Conservation (phyloP, 2,329 filamentous ascomycete genomes). For the Diaporthe ampelina region DNA sequence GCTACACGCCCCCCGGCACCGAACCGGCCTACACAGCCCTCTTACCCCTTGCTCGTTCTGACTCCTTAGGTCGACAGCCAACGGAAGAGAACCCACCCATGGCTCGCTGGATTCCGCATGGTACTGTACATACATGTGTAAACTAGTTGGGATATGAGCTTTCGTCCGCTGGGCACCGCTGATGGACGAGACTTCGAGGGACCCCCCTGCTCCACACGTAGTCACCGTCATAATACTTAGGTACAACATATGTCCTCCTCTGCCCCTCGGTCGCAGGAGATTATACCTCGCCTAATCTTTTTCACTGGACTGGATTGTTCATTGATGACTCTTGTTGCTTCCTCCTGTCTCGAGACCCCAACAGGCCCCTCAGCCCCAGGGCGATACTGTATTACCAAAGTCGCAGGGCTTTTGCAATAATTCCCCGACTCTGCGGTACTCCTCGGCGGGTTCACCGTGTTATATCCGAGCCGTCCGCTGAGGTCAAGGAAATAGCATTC, state of each 20-base stretch:
- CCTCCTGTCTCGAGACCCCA: slow-evolving; percentile 1
- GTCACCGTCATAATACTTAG: slow-evolving; percentile 38
- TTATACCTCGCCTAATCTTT: slow-evolving; percentile 20
- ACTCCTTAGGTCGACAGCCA: slow-evolving; percentile 31
- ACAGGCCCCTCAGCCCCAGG: neutral
- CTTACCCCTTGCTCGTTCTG: slow-evolving; percentile 30
- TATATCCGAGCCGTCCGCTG: slow-evolving; percentile 37
- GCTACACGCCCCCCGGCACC: slow-evolving; percentile 38
- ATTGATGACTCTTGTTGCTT: slow-evolving; percentile 9
- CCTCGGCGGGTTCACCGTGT: slow-evolving; percentile 19
- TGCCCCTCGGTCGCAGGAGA: slow-evolving; percentile 21
- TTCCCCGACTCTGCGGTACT: neutral
- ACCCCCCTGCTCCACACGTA: slow-evolving; percentile 35
- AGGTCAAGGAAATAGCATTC: slow-evolving; percentile 1
- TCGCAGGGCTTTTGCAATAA: slow-evolving; percentile 7
- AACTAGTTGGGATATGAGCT: slow-evolving; percentile 30
- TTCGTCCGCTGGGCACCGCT: slow-evolving; percentile 16
- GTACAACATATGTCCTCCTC: slow-evolving; percentile 33
- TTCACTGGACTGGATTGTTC: slow-evolving; percentile 7
- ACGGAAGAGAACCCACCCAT: slow-evolving; percentile 32
- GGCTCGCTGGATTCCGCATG: slow-evolving; percentile 38
- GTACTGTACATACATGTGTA: slow-evolving; percentile 37
- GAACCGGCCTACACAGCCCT: slow-evolving; percentile 37
- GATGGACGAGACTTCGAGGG: slow-evolving; percentile 27
- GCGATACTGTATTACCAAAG: neutral